phyloP scores from a whole-genome alignment of 345 rosid species.

The Hevea brasiliensis region DNA sequence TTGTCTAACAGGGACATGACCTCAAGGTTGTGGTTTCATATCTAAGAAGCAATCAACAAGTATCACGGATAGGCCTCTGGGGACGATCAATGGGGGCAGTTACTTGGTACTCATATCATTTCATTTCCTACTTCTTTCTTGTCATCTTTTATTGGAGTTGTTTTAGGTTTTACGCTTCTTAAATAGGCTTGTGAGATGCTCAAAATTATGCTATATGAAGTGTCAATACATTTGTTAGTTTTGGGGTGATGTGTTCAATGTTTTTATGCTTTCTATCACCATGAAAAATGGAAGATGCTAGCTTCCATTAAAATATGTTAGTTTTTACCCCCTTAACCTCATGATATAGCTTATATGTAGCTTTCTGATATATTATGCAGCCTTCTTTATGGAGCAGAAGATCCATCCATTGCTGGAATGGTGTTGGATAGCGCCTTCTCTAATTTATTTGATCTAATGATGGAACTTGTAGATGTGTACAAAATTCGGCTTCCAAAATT shows the following conservation, averaged over 20 bases:
- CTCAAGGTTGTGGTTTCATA: constrained; percentile 83
- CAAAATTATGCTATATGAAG: background rate
- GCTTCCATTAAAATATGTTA: background rate
- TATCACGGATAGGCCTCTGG: constrained; percentile 92
- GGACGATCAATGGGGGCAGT: constrained; percentile 99
- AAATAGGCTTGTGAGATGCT: background rate
- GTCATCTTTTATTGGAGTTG: background rate
- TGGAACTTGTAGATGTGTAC: constrained; percentile 42
- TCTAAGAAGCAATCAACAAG: constrained; percentile 66
- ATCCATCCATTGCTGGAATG: constrained; percentile 38
- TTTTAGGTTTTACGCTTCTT: constrained; percentile 13
- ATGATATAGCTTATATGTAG: background rate
- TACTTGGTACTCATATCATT: constrained; percentile 61
- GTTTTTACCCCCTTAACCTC: background rate
- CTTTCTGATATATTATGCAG: constrained; percentile 19
- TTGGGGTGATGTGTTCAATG: constrained; percentile 6
- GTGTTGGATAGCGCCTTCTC: constrained; percentile 43
- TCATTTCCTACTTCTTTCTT: constrained; percentile 15
- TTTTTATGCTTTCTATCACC: constrained; percentile 2
- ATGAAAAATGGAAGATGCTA: background rate
- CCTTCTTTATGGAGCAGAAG: constrained; percentile 43
- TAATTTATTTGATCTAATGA: constrained; percentile 37
- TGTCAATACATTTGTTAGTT: constrained; percentile 7
- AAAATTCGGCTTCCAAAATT: constrained; percentile 42
- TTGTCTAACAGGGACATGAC: constrained; percentile 69